Conservation (phyloP, 2,329 filamentous ascomycete genomes). For the Sporothrix pallida region DNA sequence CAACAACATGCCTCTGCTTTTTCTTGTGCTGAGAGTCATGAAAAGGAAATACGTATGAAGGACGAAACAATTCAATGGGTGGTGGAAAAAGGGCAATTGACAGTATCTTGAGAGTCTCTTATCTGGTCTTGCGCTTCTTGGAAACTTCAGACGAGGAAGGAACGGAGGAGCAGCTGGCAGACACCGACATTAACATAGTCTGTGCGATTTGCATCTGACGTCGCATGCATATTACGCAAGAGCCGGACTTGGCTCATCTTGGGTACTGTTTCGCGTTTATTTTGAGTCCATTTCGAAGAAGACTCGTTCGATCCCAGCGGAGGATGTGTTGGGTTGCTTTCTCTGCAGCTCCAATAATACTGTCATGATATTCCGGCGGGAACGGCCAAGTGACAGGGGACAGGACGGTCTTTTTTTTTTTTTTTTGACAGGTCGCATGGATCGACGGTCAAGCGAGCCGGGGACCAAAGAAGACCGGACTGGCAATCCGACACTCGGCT, state of each 20-base stretch:
- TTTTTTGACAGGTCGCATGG: neutral
- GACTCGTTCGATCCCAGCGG: neutral
- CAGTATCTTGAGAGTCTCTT: no score
- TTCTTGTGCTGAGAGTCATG: neutral
- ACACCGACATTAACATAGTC: no score
- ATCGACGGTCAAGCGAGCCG: neutral
- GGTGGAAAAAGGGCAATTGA: no score
- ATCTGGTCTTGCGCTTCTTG: neutral
- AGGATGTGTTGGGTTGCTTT: neutral
- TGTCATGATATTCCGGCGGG: neutral
- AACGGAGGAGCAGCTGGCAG: neutral
- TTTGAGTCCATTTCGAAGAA: neutral
- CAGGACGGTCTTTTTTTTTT: neutral
- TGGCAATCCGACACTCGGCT: neutral
- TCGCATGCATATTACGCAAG: slow-evolving; percentile 2
- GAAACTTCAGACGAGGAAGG: neutral
- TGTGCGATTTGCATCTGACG: slow-evolving; percentile 2
- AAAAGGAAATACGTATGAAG: no score
- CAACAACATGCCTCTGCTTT: no score
- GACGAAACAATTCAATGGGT: neutral
- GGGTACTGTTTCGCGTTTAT: neutral
- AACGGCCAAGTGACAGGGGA: neutral
- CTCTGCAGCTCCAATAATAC: neutral
- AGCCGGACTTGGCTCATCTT: neutral
- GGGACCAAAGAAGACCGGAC: slow-evolving; percentile 1